A percentile compares a stretch with the other conserved stretches of the same genome.
These are phyloP conservation scores for Monosporascus cannonballus DNA, from an alignment of 2,329 filamentous ascomycete genomes.

Conservation along the genomic window DNA sequence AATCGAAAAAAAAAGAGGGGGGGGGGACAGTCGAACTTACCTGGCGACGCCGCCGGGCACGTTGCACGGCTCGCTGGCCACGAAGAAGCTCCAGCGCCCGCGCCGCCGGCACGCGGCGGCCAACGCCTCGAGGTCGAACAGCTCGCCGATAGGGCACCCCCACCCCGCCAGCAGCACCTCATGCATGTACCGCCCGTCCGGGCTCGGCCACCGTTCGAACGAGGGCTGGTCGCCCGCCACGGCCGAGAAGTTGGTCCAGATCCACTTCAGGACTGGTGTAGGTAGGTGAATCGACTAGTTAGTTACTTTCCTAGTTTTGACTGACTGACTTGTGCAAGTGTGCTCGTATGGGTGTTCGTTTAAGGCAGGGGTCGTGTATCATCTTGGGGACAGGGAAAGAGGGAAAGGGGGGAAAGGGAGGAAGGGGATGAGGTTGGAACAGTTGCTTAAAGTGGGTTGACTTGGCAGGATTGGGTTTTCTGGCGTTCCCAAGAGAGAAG, in stretches of 20 bases:
- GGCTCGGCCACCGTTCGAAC: constrained; percentile 33
- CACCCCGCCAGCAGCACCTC: constrained; percentile 42
- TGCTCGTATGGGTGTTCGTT: too few relatives aligned
- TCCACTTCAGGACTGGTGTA: constrained; percentile 18
- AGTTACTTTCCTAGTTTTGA: too few relatives aligned
- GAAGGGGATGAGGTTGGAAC: too few relatives aligned
- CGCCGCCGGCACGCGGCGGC: constrained; percentile 31
- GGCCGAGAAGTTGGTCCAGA: constrained; percentile 36
- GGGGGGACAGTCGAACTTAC: constrained; percentile 1
- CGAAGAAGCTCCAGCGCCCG: constrained; percentile 39
- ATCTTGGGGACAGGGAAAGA: too few relatives aligned
- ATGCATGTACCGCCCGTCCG: constrained; percentile 26
- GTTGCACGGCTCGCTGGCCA: constrained; percentile 40
- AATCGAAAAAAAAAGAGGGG: too few relatives aligned
- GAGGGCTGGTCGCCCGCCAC: constrained; percentile 38
- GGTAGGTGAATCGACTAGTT: neutral
- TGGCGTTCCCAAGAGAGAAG: neutral
- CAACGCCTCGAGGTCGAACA: constrained; percentile 42
- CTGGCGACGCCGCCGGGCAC: constrained; percentile 33
- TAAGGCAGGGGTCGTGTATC: too few relatives aligned
- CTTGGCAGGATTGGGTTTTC: too few relatives aligned
- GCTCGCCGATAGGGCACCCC: constrained; percentile 44
- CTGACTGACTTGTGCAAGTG: too few relatives aligned
- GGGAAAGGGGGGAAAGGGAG: too few relatives aligned
- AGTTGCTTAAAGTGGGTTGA: too few relatives aligned